These are phyloP conservation scores for Penicillium coffeae DNA, from an alignment of 495 filamentous ascomycete species.

Conservation along the genomic window DNA sequence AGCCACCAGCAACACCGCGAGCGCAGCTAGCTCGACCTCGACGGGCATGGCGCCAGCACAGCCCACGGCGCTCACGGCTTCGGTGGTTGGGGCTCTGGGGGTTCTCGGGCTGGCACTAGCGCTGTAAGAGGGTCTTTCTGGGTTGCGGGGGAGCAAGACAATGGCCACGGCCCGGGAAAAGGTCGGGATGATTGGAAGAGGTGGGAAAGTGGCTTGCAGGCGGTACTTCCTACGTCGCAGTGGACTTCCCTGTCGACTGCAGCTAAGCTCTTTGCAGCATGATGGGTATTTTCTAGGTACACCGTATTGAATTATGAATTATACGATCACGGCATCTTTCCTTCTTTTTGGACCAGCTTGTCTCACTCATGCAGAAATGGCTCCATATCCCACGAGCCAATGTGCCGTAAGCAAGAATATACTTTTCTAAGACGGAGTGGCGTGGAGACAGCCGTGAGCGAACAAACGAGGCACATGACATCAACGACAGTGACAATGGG, in stretches of 20 bases:
- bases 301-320: too few species aligned
- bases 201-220: slow-evolving; percentile 5
- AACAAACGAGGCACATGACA: too few species aligned
- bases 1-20: neutral
- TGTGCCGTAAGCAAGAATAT: too few species aligned
- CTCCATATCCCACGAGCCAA: too few species aligned
- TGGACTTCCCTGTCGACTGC: neutral
- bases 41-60: slow-evolving; percentile 16
- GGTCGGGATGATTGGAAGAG: neutral
- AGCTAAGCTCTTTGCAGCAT: neutral
- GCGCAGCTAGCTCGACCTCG: slow-evolving; percentile 9
- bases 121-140: slow-evolving; percentile 9
- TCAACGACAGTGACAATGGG: too few species aligned
- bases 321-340: too few species aligned
- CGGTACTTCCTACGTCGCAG: neutral
- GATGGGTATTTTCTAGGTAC: neutral
- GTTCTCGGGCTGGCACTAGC: slow-evolving; percentile 24
- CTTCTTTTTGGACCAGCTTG: neutral
- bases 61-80: slow-evolving; percentile 16
- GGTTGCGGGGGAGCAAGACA: neutral
- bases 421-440: too few species aligned
- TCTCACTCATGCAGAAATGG: neutral
- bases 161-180: neutral
- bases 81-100: slow-evolving; percentile 22
- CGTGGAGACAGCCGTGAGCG: too few species aligned